Evolutionary conservation across 345 rosid species (phyloP).

Genomic region (Bruguiera gymnorhiza): DNA sequence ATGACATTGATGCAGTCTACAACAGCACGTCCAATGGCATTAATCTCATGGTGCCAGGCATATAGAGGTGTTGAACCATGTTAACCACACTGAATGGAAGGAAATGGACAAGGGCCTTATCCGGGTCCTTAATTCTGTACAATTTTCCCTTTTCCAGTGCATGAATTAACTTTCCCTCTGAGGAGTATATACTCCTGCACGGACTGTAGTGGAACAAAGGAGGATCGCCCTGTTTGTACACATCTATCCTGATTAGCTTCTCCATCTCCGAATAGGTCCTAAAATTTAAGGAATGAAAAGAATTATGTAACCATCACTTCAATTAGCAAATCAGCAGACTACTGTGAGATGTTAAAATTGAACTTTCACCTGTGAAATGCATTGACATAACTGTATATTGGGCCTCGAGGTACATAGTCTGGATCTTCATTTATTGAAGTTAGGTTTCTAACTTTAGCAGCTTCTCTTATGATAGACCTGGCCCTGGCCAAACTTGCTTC

Average conservation of each 20-base stretch:
- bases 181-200: constrained; percentile 37
- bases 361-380: constrained; percentile 32
- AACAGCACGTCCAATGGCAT: constrained; percentile 42
- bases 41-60: constrained; percentile 34
- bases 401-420: constrained; percentile 37
- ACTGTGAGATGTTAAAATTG: neutral
- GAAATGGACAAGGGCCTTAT: constrained; percentile 58
- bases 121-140: constrained; percentile 44
- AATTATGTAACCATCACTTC: neutral
- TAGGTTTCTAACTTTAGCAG: constrained; percentile 27
- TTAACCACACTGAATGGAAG: constrained; percentile 69
- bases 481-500: constrained; percentile 29
- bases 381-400: constrained; percentile 39
- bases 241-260: constrained; percentile 33
- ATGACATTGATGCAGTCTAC: constrained; percentile 46
- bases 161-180: constrained; percentile 37
- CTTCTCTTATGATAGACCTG: constrained; percentile 34
- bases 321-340: neutral
- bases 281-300: neutral
- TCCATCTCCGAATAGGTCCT: constrained; percentile 49
- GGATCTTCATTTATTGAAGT: constrained; percentile 27
- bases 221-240: constrained; percentile 39
- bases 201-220: constrained; percentile 39
- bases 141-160: constrained; percentile 36
- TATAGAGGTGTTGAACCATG: constrained; percentile 55